Conservation (phyloP, 2,329 filamentous ascomycete species). For the Sporothrix mexicana region DNA sequence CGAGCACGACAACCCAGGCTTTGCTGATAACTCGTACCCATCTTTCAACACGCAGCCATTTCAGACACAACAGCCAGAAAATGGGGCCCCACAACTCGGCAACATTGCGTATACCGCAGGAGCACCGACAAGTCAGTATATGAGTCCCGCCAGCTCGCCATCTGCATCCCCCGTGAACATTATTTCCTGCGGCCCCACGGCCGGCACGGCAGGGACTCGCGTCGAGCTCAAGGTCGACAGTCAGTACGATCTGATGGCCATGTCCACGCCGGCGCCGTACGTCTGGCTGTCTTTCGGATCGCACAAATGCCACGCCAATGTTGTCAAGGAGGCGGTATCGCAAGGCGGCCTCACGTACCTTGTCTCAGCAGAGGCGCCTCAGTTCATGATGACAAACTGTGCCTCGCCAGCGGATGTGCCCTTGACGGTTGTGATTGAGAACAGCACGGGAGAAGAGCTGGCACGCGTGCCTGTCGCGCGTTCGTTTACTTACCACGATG, state of each 20-base stretch:
- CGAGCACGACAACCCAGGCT: slow-evolving; percentile 38
- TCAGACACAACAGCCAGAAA: slow-evolving; percentile 55
- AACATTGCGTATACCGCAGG: slow-evolving; percentile 65
- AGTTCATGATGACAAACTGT: slow-evolving; percentile 58
- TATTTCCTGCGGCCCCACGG: slow-evolving; percentile 70
- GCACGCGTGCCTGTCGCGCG: slow-evolving; percentile 55
- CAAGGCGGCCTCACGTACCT: slow-evolving; percentile 67
- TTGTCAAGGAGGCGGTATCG: slow-evolving; percentile 60
- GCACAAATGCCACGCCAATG: slow-evolving; percentile 71
- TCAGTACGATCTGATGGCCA: slow-evolving; percentile 70
- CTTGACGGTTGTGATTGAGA: slow-evolving; percentile 60
- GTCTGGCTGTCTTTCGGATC: slow-evolving; percentile 78
- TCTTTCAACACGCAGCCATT: slow-evolving; percentile 58
- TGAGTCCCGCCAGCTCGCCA: slow-evolving; percentile 45
- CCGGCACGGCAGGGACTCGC: slow-evolving; percentile 72
- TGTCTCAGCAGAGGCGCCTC: slow-evolving; percentile 74
- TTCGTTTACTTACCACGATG: slow-evolving; percentile 52
- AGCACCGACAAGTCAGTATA: slow-evolving; percentile 69
- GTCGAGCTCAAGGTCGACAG: slow-evolving; percentile 76
- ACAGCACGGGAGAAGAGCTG: slow-evolving; percentile 58
- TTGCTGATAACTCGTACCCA: slow-evolving; percentile 57
- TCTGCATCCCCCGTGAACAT: slow-evolving; percentile 52
- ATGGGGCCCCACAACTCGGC: slow-evolving; percentile 58
- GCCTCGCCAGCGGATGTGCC: slow-evolving; percentile 57
- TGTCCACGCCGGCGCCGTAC: slow-evolving; percentile 59